Evolutionary conservation across 2,329 filamentous ascomycete species (phyloP), one percentile per base, ranked within the genome.

Genomic region (Fonsecaea multimorphosa): DNA sequence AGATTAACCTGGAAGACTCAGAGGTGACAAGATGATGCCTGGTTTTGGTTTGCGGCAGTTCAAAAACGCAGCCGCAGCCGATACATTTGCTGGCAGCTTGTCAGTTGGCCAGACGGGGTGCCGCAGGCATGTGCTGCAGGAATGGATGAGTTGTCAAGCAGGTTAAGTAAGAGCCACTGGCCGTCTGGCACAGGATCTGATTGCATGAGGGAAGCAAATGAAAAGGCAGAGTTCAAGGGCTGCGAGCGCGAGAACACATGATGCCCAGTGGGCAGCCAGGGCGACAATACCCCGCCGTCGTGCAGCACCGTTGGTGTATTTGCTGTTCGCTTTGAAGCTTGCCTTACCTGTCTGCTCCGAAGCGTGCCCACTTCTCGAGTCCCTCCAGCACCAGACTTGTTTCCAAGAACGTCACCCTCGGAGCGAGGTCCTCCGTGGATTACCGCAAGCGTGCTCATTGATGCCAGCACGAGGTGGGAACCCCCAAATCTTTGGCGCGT

Each of bases 31-130:
- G 58, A 36, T 58, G 61, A 36, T 22, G 44, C 44, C 44, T 49
- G 44, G 44, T 49, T 49, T 8, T 49, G 44, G 44, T 52, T 63
- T 63, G 63, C 57, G 56, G 65, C 53, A 64, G 46, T 64, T 63
- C 55, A 58, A 44, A 57, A 40, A 24, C 55, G 58, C 61, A 53
- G 56, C 61, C 53, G 55, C 44, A 61, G 56, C 56, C 60, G 54
- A 62, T 34, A 34, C 60, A 67, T 63, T 60, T 24, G 58, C 24
- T 61, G 58, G 58, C 58, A 61, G 51, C 22, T 51, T 32, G 56
- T 49, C 32, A 55, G 38, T 56, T 54, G 56, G 32, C 36, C 24
- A 16, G 38, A 40, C 38, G 38, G 38, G 27, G 51, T 14, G 44
- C 29, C 36, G 57, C 44, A 38, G 52, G 63, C 63, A 66, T 66